Base-by-base conservation (phyloP, 2,329 filamentous ascomycete genomes). In the Colletotrichum trifolii region DNA sequence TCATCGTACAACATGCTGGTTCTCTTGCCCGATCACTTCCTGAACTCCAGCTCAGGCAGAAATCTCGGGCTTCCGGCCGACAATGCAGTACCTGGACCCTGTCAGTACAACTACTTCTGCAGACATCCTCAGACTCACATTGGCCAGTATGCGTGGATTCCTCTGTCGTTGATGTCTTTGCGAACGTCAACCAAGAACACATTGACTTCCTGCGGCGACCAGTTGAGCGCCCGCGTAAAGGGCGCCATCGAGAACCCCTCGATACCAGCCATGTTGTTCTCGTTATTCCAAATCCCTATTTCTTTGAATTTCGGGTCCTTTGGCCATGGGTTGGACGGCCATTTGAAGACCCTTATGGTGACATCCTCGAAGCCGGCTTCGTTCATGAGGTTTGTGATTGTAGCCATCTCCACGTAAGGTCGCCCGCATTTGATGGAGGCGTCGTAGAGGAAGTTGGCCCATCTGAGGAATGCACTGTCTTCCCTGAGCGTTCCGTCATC, bases 401-500 rank as follows among this genome's bases (percentile, higher is more conserved):
- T 9, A 8, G n/a, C 25, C 2, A 33, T n/a, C 4, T 59, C 48
- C 4, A 11, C 12, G 12, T 11, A 33, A 2, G 56, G 48, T 6
- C 48, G 47, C 4, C 39, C 56, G 6, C 38, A 46, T 5, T 4
- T 38, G 4, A 12, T 8, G 8, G 56, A 52, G 5, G 56, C 56
- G 2, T 59, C 25, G 2, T 70, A 43, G 15, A 81, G 71, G 49
- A 79, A 74, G 9, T 70, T 73, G 6, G 73, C 72, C 68, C 72
- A 76, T n/a, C 12, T 17, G 0, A 59, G 2, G 0, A 78, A 55
- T 45, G 78, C 73, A 0, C 67, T 60, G 15, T 72, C 69, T 2
- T 58, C 46, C 1, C 54, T 10, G 7, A 80, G 61, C 0, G 79
- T 79, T 9, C 70, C 76, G 55, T 85, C 83, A 50, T 83, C 81